phyloP scores from a whole-genome alignment of 257 asterid genomes.

The Solanum ossicruentum region DNA sequence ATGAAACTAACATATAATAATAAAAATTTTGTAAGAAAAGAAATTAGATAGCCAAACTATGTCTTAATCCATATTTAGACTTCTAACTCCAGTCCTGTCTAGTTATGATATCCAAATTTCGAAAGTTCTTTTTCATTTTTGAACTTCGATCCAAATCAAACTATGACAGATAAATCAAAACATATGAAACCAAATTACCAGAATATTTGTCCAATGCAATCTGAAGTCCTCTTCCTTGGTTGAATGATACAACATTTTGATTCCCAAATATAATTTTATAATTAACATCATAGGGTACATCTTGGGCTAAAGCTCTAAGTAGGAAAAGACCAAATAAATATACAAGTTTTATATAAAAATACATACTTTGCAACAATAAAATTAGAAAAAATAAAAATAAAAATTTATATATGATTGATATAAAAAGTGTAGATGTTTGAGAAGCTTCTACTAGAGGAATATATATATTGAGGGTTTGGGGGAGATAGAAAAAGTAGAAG shows the following conservation, averaged over 20 bases:
- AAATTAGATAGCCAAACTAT: background rate
- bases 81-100: background rate
- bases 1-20: background rate
- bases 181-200: constrained; percentile 13
- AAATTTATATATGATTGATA: background rate
- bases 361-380: background rate
- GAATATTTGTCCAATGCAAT: constrained; percentile 34
- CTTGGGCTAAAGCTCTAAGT: background rate
- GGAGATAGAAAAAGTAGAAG: background rate
- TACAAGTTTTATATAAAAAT: background rate
- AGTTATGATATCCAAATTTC: background rate
- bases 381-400: background rate
- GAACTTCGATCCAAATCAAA: background rate
- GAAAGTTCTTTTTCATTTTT: background rate
- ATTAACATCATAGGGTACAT: constrained; percentile 13
- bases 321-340: constrained; percentile 2
- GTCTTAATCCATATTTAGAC: too few species aligned
- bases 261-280: constrained; percentile 39
- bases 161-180: background rate
- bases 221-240: constrained; percentile 36
- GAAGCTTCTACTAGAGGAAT: background rate
- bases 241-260: constrained; percentile 14
- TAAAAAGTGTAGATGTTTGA: background rate
- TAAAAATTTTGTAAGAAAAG: background rate
- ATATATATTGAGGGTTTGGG: background rate